Evolutionary conservation across 2,329 filamentous ascomycete genomes (phyloP).

Genomic region (Botrytis tulipae): DNA sequence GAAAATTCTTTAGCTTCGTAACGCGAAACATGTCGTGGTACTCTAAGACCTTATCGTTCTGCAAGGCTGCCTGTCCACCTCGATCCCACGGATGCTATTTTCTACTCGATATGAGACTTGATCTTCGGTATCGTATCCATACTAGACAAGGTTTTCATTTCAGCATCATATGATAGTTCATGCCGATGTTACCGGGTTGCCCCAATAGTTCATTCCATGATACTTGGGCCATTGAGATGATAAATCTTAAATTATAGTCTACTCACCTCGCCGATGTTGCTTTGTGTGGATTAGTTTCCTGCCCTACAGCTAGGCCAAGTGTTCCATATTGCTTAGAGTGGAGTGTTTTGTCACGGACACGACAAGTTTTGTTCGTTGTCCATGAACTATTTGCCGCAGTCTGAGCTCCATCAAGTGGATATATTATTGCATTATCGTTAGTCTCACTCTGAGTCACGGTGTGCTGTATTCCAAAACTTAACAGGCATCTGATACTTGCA

Average conservation of each 20-base stretch:
- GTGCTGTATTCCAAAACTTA: slow-evolving; percentile 7
- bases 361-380: slow-evolving; percentile 17
- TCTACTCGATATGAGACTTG: slow-evolving; percentile 8
- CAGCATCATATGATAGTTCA: slow-evolving; percentile 16
- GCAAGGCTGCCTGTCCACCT: slow-evolving; percentile 19
- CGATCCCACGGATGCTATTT: not conserved
- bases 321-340: slow-evolving; percentile 14
- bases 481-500: not conserved
- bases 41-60: slow-evolving; percentile 20
- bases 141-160: not conserved
- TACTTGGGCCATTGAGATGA: slow-evolving; percentile 11
- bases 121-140: slow-evolving; percentile 13
- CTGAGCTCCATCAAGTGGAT: slow-evolving; percentile 11
- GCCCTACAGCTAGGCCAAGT: slow-evolving; percentile 10
- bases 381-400: slow-evolving; percentile 16
- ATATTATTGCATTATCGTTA: slow-evolving; percentile 9
- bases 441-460: slow-evolving; percentile 17
- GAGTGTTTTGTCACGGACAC: slow-evolving; percentile 5
- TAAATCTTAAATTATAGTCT: not conserved
- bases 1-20: slow-evolving; percentile 14
- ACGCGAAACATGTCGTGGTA: slow-evolving; percentile 22
- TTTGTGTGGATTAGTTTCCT: slow-evolving; percentile 8
- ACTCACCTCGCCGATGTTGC: not conserved
- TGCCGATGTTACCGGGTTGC: slow-evolving; percentile 10
- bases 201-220: slow-evolving; percentile 20